Percentiles rank a stretch among this genome's conserved stretches.
These are phyloP conservation scores for Aureobasidium leucospermi DNA, from an alignment of 2,329 filamentous ascomycete genomes.

Conservation along the genomic window DNA sequence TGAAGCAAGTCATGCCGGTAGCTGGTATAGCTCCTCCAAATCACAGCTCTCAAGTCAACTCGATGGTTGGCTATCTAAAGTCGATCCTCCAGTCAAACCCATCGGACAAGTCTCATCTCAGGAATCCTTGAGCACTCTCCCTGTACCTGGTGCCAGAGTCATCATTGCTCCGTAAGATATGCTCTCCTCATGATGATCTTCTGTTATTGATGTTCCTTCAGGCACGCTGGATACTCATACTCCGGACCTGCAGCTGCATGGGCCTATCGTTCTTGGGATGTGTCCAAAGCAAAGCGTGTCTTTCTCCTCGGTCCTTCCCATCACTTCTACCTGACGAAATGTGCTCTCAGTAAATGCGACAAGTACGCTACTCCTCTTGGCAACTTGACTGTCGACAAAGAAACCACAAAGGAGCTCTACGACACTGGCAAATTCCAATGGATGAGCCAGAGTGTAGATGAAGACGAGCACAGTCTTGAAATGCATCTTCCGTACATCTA, in stretches of 20 bases:
- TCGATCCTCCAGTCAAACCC: conserved; percentile 59
- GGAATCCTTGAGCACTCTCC: conserved; percentile 42
- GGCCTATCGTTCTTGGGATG: conserved; percentile 84
- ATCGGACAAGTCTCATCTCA: conserved; percentile 42
- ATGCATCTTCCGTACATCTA: conserved; percentile 95
- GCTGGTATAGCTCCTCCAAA: conserved; percentile 70
- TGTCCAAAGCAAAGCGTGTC: conserved; percentile 75
- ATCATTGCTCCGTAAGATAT: conserved; percentile 83
- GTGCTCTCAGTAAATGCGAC: conserved; percentile 66
- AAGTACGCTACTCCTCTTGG: conserved; percentile 70
- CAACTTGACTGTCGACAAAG: conserved; percentile 56
- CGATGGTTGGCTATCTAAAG: conserved; percentile 63
- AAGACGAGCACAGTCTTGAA: conserved; percentile 86
- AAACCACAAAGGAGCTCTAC: conserved; percentile 46
- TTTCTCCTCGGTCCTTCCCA: conserved; percentile 93
- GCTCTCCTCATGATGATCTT: conserved; percentile 29
- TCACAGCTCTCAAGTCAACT: conserved; percentile 60
- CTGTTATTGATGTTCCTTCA: conserved; percentile 31
- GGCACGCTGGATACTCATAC: conserved; percentile 89
- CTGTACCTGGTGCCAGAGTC: conserved; percentile 66
- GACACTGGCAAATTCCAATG: conserved; percentile 50
- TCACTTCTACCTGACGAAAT: conserved; percentile 69
- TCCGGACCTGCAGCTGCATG: conserved; percentile 89
- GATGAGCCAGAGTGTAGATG: conserved; percentile 62
- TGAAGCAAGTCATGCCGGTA: conserved; percentile 69